Conservation (phyloP, 2,329 filamentous ascomycete species). For the Chaetothyriales sp. region DNA sequence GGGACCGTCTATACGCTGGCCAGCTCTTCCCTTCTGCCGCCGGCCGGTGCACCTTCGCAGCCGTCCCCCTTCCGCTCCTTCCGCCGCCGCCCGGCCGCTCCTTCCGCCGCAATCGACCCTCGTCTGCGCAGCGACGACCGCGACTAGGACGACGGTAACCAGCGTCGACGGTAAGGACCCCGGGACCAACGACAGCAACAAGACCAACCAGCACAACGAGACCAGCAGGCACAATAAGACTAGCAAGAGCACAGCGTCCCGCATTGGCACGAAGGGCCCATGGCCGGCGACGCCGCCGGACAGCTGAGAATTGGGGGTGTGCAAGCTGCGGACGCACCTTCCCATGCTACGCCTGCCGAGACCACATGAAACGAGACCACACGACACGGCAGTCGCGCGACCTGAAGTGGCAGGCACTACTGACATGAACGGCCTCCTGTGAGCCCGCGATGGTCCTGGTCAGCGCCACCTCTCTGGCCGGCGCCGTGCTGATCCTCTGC, state of each 20-base stretch:
- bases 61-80: neutral
- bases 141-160: no score
- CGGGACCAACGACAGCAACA: no score
- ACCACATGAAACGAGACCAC: neutral
- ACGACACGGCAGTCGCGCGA: neutral
- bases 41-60: neutral
- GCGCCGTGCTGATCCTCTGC: conserved; percentile 75
- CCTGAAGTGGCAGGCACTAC: neutral
- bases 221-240: neutral
- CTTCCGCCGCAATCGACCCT: neutral
- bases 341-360: no score
- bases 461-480: conserved; percentile 68
- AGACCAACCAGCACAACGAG: neutral
- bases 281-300: neutral
- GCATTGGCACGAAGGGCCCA: neutral
- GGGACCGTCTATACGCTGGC: neutral
- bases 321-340: no score
- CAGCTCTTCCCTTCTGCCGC: neutral
- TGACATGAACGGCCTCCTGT: neutral
- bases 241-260: neutral
- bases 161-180: neutral
- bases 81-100: no score
- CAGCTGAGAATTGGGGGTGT: neutral
- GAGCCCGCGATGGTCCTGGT: conserved; percentile 30
- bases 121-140: neutral